Conservation (phyloP, 805 yeast genomes). For the Pichia exigua region DNA sequence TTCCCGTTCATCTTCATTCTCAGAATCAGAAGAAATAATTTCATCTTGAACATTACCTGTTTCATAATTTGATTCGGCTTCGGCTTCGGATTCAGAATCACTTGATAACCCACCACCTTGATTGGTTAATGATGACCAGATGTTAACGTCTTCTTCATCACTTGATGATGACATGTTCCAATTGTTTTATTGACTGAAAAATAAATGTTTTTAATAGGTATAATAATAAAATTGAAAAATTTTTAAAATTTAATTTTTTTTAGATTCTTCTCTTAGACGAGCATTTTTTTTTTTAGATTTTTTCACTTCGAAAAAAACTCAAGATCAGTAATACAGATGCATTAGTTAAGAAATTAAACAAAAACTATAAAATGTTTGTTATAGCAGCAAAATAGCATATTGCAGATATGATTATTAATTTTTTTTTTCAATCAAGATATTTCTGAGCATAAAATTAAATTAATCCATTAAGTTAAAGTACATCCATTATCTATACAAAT, state of each 20-base stretch:
- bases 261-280: not conserved
- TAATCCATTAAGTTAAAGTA: not conserved
- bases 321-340: too few species aligned
- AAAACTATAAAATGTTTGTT: too few species aligned
- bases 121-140: slow-evolving; percentile 43
- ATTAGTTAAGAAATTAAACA: too few species aligned
- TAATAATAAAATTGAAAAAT: not conserved
- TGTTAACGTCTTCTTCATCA: slow-evolving; percentile 41
- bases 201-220: not conserved
- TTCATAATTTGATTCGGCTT: slow-evolving; percentile 11
- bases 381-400: not conserved
- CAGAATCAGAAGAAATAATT: slow-evolving; percentile 35
- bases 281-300: too few species aligned
- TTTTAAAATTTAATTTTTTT: slow-evolving; percentile 1
- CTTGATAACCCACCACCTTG: not conserved
- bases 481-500: not conserved
- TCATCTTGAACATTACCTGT: slow-evolving; percentile 40
- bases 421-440: too few species aligned
- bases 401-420: too few species aligned
- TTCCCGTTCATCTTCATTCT: slow-evolving; percentile 11
- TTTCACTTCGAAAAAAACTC: too few species aligned
- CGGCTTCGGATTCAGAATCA: not conserved
- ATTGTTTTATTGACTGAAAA: not conserved
- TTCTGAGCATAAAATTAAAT: not conserved
- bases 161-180: not conserved